Percentiles rank a stretch among this genome's conserved stretches.
Conservation (phyloP, 306 rosid species). For the Quercus robur region DNA sequence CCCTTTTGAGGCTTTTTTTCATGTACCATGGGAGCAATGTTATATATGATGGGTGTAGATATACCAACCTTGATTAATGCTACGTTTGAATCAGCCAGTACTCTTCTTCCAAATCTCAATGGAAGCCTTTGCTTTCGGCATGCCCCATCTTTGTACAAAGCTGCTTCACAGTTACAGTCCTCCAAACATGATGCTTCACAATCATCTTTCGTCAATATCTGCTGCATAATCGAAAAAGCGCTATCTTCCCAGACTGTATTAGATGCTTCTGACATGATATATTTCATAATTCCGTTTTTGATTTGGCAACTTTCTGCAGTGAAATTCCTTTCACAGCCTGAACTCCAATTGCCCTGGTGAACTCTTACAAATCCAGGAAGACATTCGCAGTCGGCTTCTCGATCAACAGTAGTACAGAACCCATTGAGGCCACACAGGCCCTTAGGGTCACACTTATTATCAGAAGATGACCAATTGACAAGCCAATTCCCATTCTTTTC, state of each 20-base stretch:
- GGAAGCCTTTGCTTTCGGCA: not conserved
- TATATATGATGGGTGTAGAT: not conserved
- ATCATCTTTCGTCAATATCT: not conserved
- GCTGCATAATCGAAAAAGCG: not conserved
- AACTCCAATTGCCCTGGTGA: not conserved
- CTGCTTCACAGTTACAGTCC: slow-evolving; percentile 1
- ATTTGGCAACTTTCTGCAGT: not conserved
- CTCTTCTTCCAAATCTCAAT: not conserved
- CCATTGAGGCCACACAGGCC: not conserved
- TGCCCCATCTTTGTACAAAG: not conserved
- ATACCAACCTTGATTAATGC: not conserved
- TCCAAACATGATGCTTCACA: not conserved
- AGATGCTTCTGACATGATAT: not conserved
- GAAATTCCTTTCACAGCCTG: not conserved
- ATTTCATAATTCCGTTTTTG: not conserved
- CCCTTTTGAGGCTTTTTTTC: not conserved
- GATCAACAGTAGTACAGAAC: not conserved
- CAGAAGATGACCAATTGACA: not conserved
- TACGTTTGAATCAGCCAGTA: not conserved
- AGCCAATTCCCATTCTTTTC: not conserved
- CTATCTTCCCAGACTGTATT: not conserved
- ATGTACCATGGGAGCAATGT: not conserved
- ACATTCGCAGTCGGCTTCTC: not conserved
- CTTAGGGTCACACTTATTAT: not conserved
- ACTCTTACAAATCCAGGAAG: not conserved